Evolutionary conservation across 1,284 basidiomycete species (phyloP).

Genomic region (Mycena sp.): DNA sequence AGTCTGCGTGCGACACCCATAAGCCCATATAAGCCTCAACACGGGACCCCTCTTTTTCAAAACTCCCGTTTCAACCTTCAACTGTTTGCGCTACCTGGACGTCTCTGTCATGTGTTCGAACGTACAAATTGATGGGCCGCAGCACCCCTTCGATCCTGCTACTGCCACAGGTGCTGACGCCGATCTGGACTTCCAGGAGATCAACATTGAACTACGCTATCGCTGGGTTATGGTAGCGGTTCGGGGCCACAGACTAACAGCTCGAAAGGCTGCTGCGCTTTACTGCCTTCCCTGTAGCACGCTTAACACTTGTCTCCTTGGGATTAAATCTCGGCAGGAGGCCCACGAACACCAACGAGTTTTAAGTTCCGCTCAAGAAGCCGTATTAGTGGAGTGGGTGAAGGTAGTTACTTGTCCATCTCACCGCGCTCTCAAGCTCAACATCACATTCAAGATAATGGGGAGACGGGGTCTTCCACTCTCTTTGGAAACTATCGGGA

Average conservation of each 20-base stretch:
- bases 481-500: slow-evolving; percentile 21
- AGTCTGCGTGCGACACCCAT: no score
- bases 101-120: not conserved
- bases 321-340: slow-evolving; percentile 21
- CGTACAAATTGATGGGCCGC: not conserved
- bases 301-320: slow-evolving; percentile 30
- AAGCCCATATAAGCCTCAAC: no score
- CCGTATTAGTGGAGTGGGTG: no score
- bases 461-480: slow-evolving; percentile 33
- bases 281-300: slow-evolving; percentile 31
- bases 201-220: no score
- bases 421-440: no score
- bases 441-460: no score
- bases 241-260: not conserved
- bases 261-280: slow-evolving; percentile 25
- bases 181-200: not conserved
- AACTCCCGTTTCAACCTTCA: not conserved
- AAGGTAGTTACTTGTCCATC: no score
- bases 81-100: not conserved
- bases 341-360: slow-evolving; percentile 32
- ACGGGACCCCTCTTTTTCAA: no score
- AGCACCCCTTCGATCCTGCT: not conserved
- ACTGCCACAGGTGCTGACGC: not conserved
- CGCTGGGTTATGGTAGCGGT: not conserved
- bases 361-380: slow-evolving; percentile 35